Percentiles rank a stretch among this genome's conserved stretches.
Conservation (phyloP, 768 basidiomycete species). For the Mycena vulgaris region DNA sequence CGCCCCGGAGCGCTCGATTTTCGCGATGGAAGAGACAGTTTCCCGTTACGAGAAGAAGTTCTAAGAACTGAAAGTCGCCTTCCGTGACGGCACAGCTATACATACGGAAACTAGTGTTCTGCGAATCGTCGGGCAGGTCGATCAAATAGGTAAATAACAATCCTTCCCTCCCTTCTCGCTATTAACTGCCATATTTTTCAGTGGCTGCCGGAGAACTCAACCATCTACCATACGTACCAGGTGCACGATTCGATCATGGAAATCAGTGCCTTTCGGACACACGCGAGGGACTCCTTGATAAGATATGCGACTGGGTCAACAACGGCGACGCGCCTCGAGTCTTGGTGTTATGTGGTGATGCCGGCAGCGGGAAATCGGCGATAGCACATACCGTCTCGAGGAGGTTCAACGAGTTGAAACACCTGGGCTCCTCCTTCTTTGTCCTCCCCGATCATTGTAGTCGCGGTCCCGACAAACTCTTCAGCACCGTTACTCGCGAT, state of each 20-base stretch:
- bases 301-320: constrained; percentile 26
- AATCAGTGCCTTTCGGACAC: constrained; percentile 28
- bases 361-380: constrained; percentile 26
- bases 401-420: constrained; percentile 11
- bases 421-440: constrained; percentile 31
- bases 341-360: constrained; percentile 3
- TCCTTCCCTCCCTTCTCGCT: too few relatives aligned
- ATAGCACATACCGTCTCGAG: constrained; percentile 25
- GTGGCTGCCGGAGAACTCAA: constrained; percentile 3
- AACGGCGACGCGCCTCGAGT: constrained; percentile 1
- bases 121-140: constrained; percentile 28
- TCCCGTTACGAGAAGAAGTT: constrained; percentile 34
- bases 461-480: constrained; percentile 14
- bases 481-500: constrained; percentile 29
- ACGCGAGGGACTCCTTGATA: constrained; percentile 10
- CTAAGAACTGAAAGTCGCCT: constrained; percentile 31
- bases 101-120: constrained; percentile 35
- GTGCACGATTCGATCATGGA: constrained; percentile 19
- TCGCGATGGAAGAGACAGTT: constrained; percentile 21
- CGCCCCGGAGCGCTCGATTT: neutral
- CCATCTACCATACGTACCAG: constrained; percentile 19
- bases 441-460: neutral
- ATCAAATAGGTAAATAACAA: constrained; percentile 22
- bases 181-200: neutral
- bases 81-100: constrained; percentile 29